phyloP scores from a whole-genome alignment of 352 stramenopile species.

The Blastocystis sp. region DNA sequence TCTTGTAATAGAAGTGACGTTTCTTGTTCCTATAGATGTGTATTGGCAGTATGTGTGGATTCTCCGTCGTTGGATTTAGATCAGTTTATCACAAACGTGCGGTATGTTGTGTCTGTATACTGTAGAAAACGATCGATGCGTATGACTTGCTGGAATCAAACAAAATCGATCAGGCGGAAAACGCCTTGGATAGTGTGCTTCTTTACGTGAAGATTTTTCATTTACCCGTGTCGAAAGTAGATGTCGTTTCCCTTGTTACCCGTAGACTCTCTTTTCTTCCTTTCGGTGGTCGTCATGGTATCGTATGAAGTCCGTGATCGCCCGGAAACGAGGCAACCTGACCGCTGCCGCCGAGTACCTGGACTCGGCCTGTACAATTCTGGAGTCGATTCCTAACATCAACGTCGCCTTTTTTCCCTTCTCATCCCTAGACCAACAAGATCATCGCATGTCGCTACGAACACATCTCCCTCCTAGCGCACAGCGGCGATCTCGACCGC shows the following conservation, averaged over 20 bases:
- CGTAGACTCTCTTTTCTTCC: slow-evolving; percentile 13
- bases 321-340: background rate
- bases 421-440: slow-evolving; percentile 12
- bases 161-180: background rate
- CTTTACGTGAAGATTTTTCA: slow-evolving; percentile 10
- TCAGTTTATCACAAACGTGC: slow-evolving; percentile 29
- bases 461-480: background rate
- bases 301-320: background rate
- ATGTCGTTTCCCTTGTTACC: background rate
- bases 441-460: slow-evolving; percentile 35
- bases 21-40: background rate
- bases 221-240: background rate
- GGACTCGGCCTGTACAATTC: background rate
- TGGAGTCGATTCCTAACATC: slow-evolving; percentile 10
- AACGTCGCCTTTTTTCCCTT: background rate
- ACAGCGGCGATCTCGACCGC: background rate
- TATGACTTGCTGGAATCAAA: slow-evolving; percentile 23
- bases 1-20: background rate
- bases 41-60: slow-evolving; percentile 49
- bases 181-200: slow-evolving; percentile 23
- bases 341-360: slow-evolving; percentile 1
- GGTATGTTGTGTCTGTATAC: background rate
- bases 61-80: slow-evolving; percentile 31
- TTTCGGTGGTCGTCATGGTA: slow-evolving; percentile 52
- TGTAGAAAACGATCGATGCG: slow-evolving; percentile 38